These are phyloP conservation scores for Terfezia claveryi DNA, from an alignment of 495 filamentous ascomycete genomes.

Conservation along the genomic window DNA sequence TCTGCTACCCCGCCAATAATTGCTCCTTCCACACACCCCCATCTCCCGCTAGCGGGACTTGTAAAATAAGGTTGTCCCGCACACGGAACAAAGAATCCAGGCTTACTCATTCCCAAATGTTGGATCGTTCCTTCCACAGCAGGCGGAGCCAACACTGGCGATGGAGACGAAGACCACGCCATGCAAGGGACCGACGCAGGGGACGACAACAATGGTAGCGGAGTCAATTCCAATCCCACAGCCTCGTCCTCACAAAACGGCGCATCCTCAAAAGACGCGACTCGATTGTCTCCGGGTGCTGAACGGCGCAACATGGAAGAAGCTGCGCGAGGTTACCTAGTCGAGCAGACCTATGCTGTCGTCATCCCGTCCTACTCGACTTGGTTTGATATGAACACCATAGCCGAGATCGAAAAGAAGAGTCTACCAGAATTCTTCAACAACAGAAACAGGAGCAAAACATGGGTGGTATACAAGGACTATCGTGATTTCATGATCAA, in stretches of 20 bases:
- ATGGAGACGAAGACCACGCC: conserved; percentile 17
- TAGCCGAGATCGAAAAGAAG: conserved; percentile 75
- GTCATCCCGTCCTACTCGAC: conserved; percentile 88
- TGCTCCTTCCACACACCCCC: background rate
- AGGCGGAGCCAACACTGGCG: conserved; percentile 2
- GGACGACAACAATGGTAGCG: conserved; percentile 20
- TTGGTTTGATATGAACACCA: conserved; percentile 94
- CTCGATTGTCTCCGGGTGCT: conserved; percentile 10
- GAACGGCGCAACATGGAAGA: conserved; percentile 60
- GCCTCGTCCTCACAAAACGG: conserved; percentile 6
- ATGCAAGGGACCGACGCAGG: conserved; percentile 21
- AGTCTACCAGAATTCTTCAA: conserved; percentile 95
- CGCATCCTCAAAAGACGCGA: conserved; percentile 4
- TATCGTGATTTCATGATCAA: conserved; percentile 99
- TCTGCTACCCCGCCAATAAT: background rate
- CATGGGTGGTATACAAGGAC: conserved; percentile 89
- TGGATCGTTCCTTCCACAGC: background rate
- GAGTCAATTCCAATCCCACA: conserved; percentile 7
- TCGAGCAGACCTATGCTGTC: conserved; percentile 79
- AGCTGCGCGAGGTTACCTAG: conserved; percentile 70
- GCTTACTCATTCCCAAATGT: background rate
- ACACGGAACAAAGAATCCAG: background rate
- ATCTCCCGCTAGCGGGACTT: background rate
- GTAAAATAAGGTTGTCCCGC: background rate
- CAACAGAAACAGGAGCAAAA: conserved; percentile 92